phyloP scores from a whole-genome alignment of 2,329 filamentous ascomycete species.

The Parastagonospora nodorum region DNA sequence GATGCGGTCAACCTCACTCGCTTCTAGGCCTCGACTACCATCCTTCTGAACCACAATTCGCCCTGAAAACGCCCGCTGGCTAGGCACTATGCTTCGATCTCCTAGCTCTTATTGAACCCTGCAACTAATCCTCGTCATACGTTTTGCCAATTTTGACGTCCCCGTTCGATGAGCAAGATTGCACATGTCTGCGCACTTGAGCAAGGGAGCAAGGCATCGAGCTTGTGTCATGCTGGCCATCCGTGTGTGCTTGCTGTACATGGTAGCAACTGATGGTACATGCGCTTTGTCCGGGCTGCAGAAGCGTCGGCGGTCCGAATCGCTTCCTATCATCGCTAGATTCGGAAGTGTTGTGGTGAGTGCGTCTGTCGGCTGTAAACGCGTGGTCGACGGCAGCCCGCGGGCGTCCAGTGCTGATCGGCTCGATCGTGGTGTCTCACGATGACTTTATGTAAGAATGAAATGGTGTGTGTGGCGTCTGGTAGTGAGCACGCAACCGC shows the following conservation, averaged over 20 bases:
- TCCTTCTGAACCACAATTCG: slow-evolving; percentile 11
- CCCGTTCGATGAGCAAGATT: slow-evolving; percentile 2
- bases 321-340: background rate
- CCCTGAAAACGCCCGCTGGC: slow-evolving; percentile 11
- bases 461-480: too few relatives aligned
- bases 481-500: background rate
- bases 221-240: background rate
- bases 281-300: background rate
- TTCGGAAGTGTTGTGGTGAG: background rate
- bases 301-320: background rate
- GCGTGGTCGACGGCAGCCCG: too few relatives aligned
- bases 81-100: background rate
- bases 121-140: background rate
- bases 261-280: background rate
- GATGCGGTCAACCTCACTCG: slow-evolving; percentile 6
- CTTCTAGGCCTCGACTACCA: slow-evolving; percentile 4
- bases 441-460: background rate
- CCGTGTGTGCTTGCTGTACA: background rate
- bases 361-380: too few relatives aligned
- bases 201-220: slow-evolving; percentile 5
- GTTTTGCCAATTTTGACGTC: slow-evolving; percentile 14
- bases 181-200: slow-evolving; percentile 14
- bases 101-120: slow-evolving; percentile 12
- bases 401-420: too few relatives aligned
- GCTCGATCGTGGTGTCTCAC: too few relatives aligned